A percentile compares a stretch with the other conserved stretches of the same genome.
These are phyloP conservation scores for Ochetophila trinervis DNA, from an alignment of 306 rosid genomes.

Conservation along the genomic window DNA sequence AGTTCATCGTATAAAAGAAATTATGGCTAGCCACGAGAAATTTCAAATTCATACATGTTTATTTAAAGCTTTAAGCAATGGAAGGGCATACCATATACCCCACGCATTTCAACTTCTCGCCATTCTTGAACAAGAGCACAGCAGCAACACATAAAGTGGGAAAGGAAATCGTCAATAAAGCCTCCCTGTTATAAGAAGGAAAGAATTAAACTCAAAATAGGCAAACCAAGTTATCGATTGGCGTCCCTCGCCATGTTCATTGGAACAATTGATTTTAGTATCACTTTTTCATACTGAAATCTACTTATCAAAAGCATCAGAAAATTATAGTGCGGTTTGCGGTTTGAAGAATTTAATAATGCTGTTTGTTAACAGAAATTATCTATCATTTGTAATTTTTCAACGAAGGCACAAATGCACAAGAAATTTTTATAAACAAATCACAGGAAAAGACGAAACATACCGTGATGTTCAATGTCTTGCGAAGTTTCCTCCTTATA, in stretches of 20 bases:
- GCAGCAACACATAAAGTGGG: slow-evolving; percentile 97
- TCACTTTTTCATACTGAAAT: too few relatives aligned
- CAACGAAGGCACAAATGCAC: too few relatives aligned
- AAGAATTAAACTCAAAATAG: neutral
- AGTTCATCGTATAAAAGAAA: slow-evolving; percentile 25
- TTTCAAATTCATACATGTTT: neutral
- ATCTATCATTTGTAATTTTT: neutral
- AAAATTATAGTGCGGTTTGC: too few relatives aligned
- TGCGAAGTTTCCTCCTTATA: slow-evolving; percentile 88
- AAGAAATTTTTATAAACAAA: neutral
- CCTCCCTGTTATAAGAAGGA: slow-evolving; percentile 61
- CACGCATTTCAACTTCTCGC: slow-evolving; percentile 96
- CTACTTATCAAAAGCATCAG: too few relatives aligned
- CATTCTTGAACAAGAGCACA: slow-evolving; percentile 99
- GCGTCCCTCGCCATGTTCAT: neutral
- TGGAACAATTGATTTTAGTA: too few relatives aligned
- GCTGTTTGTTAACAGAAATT: neutral
- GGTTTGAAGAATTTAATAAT: too few relatives aligned
- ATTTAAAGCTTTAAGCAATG: slow-evolving; percentile 14
- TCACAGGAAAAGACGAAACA: slow-evolving; percentile 20
- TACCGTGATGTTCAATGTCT: slow-evolving; percentile 84
- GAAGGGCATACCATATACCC: slow-evolving; percentile 54
- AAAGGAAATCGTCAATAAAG: slow-evolving; percentile 82
- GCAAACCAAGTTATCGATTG: neutral
- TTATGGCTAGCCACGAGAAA: neutral